Percentiles rank a stretch among this genome's conserved stretches.
These are phyloP conservation scores for Gymnopilus dilepis DNA, from an alignment of 768 basidiomycete genomes.

Conservation along the genomic window DNA sequence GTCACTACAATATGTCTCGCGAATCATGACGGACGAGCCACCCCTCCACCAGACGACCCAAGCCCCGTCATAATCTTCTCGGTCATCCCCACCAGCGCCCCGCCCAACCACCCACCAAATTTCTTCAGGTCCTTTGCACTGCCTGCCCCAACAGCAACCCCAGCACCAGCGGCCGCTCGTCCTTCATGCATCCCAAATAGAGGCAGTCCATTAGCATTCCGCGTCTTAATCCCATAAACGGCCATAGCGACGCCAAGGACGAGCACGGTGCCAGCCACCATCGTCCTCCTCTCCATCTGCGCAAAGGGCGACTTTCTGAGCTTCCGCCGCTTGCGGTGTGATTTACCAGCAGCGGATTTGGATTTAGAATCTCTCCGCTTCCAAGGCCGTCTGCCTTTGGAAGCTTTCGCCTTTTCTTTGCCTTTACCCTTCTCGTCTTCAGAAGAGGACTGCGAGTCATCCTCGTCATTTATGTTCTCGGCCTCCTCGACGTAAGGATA, in stretches of 20 bases:
- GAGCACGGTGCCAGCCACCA: conserved; percentile 70
- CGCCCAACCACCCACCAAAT: conserved; percentile 28
- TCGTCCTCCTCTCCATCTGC: conserved; percentile 42
- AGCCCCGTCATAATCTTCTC: conserved; percentile 24
- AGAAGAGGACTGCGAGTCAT: conserved; percentile 23
- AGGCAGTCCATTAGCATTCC: conserved; percentile 27
- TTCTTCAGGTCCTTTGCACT: conserved; percentile 28
- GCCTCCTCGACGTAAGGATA: conserved; percentile 49
- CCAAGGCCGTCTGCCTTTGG: neutral
- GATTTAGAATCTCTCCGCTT: neutral
- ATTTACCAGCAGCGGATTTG: conserved; percentile 9
- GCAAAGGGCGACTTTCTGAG: conserved; percentile 30
- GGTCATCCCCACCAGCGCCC: conserved; percentile 27
- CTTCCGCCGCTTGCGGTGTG: conserved; percentile 26
- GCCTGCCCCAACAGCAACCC: neutral
- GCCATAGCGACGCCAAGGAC: conserved; percentile 76
- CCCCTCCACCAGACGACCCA: neutral
- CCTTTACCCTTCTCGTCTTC: conserved; percentile 23
- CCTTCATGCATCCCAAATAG: conserved; percentile 27
- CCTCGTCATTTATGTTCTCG: conserved; percentile 35
- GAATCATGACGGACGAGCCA: neutral
- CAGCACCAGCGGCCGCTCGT: conserved; percentile 16
- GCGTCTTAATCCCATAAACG: conserved; percentile 49
- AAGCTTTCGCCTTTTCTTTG: neutral
- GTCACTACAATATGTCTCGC: neutral